These are phyloP conservation scores for Zygoascus bituminiphila DNA, from an alignment of 805 yeast species.

Conservation along the genomic window DNA sequence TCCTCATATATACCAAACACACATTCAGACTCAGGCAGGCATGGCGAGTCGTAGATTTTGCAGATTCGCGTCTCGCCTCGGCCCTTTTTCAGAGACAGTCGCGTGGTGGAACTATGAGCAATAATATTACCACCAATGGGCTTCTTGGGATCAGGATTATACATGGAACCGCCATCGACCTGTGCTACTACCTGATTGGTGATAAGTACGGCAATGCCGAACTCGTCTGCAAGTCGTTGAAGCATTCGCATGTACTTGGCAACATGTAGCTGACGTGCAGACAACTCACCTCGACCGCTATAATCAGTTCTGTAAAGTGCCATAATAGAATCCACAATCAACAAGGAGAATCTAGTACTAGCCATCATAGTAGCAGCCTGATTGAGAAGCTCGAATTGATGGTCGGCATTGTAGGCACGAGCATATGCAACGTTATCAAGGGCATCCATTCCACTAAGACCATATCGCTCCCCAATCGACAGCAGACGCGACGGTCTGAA, in stretches of 20 bases:
- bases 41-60: slow-evolving; percentile 92
- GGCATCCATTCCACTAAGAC: slow-evolving; percentile 88
- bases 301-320: slow-evolving; percentile 92
- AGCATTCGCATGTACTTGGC: slow-evolving; percentile 87
- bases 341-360: slow-evolving; percentile 77
- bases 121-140: slow-evolving; percentile 98
- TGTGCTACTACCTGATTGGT: slow-evolving; percentile 97
- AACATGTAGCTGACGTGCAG: slow-evolving; percentile 90
- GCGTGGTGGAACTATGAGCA: slow-evolving; percentile 93
- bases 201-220: slow-evolving; percentile 93
- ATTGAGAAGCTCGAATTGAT: slow-evolving; percentile 75
- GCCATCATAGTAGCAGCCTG: slow-evolving; percentile 97
- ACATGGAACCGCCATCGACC: slow-evolving; percentile 78
- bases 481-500: slow-evolving; percentile 87
- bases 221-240: slow-evolving; percentile 93
- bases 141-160: slow-evolving; percentile 94
- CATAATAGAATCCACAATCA: slow-evolving; percentile 97
- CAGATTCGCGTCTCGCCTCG: slow-evolving; percentile 88
- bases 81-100: slow-evolving; percentile 84
- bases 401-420: slow-evolving; percentile 94
- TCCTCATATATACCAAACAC: slow-evolving; percentile 94
- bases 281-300: slow-evolving; percentile 89
- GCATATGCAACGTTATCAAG: slow-evolving; percentile 96
- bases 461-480: slow-evolving; percentile 85
- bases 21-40: slow-evolving; percentile 91